Evolutionary conservation across 495 filamentous ascomycete species (phyloP).

Genomic region (Hypoxylon cercidicola): DNA sequence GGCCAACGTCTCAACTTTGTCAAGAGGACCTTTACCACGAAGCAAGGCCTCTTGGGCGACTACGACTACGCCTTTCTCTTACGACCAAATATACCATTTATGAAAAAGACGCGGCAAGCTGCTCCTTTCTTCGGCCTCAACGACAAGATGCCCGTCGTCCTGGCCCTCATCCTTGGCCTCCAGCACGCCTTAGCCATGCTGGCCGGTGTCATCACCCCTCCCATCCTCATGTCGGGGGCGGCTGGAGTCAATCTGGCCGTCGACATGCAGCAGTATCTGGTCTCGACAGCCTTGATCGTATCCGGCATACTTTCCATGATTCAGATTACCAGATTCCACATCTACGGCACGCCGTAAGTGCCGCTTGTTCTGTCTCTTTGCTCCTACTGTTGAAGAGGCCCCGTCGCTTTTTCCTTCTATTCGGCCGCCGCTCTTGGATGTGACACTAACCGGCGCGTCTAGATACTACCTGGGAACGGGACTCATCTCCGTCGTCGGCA

Average conservation of each 20-base stretch:
- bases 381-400: background rate
- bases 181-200: slow-evolving; percentile 64
- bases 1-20: slow-evolving; percentile 42
- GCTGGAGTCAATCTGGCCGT: slow-evolving; percentile 71
- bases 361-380: background rate
- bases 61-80: slow-evolving; percentile 84
- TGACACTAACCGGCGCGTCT: background rate
- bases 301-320: slow-evolving; percentile 81
- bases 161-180: slow-evolving; percentile 69
- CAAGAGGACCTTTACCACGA: slow-evolving; percentile 57
- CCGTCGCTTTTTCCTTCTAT: background rate
- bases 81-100: slow-evolving; percentile 84
- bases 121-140: slow-evolving; percentile 91
- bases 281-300: slow-evolving; percentile 89
- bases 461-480: slow-evolving; percentile 86
- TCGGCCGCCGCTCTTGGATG: background rate
- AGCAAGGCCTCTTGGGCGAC: slow-evolving; percentile 79
- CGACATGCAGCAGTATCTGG: slow-evolving; percentile 75
- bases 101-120: slow-evolving; percentile 68
- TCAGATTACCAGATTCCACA: slow-evolving; percentile 87
- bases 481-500: slow-evolving; percentile 89
- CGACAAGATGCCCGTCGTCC: slow-evolving; percentile 80
- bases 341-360: slow-evolving; percentile 74
- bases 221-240: slow-evolving; percentile 76
- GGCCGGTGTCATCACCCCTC: slow-evolving; percentile 75